Conservation (phyloP, 345 rosid species). For the Barbarea vulgaris region DNA sequence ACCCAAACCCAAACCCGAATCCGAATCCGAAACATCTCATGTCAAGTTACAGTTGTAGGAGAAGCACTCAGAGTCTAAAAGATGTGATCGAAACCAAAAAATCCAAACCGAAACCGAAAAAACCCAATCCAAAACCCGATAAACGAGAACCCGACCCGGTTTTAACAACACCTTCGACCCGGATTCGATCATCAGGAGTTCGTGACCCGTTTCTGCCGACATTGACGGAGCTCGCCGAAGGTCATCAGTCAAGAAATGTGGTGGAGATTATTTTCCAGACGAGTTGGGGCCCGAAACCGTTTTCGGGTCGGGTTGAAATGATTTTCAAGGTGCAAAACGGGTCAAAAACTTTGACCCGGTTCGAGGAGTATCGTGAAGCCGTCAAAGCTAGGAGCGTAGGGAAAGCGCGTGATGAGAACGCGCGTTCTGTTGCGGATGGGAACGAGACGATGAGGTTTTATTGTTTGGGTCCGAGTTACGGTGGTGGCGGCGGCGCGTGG, state of each 20-base stretch:
- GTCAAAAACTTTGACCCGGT: conserved; percentile 63
- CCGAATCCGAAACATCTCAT: conserved; percentile 45
- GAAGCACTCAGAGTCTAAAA: conserved; percentile 57
- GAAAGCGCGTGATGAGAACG: conserved; percentile 64
- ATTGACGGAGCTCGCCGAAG: conserved; percentile 73
- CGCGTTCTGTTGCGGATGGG: conserved; percentile 89
- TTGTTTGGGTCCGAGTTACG: conserved; percentile 66
- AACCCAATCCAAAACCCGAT: conserved; percentile 34
- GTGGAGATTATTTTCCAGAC: conserved; percentile 95
- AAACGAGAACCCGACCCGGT: conserved; percentile 42
- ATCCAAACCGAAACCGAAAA: conserved; percentile 32
- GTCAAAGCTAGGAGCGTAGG: conserved; percentile 63
- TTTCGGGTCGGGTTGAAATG: conserved; percentile 81
- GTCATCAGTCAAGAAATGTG: conserved; percentile 89
- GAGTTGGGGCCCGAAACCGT: conserved; percentile 82
- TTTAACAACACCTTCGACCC: conserved; percentile 29
- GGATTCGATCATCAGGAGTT: conserved; percentile 43
- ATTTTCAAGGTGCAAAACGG: conserved; percentile 90
- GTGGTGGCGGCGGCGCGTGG: conserved; percentile 40
- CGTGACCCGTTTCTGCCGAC: conserved; percentile 64
- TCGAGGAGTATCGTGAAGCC: conserved; percentile 86
- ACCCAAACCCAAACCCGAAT: conserved; percentile 24
- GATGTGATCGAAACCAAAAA: conserved; percentile 67
- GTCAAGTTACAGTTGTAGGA: conserved; percentile 71
- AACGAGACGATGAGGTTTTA: conserved; percentile 97